Base-by-base conservation (phyloP, 805 yeast species). In the Teunomyces kruisii region DNA sequence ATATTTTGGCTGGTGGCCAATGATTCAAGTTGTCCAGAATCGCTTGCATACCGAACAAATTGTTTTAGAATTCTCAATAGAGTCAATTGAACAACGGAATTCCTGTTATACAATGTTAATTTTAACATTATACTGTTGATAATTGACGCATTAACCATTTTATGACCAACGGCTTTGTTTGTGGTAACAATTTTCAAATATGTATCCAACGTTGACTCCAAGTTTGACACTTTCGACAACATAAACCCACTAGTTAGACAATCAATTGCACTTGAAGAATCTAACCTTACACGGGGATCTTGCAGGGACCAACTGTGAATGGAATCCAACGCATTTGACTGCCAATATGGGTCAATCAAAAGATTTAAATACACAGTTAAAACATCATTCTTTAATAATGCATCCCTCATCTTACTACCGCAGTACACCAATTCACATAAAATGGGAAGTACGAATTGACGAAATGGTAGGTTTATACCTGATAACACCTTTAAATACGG, bases 311-410 rank as follows among this genome's bases (percentile, higher is more conserved):
- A 75, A 50, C 54, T 59, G 8, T 73, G 38, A 2, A 80, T 64
- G 0, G 83, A 73, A 24, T 79, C 82, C 48, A 78, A 64, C 2
- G 83, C 79, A 54, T 75, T 77, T 14, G 76, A 72, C 56, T 78
- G 81, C 83, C 84, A 80, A 51, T 79, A 78, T 0, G 80, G 74
- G 52, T 80, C 83, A 8, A 68, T 51, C 3, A 78, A 54, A 12
- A 80, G 61, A 12, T 62, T 58, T 30, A 69, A 61, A 46, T 79
- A 72, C 1, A 64, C 65, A 3, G 61, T 54, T 19, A 77, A 54
- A 4, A 75, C 70, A 17, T 68, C 68, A 43, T 69, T 52, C 35
- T 61, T 62, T 55, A 67, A 53, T 32, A 80, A 59, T 7, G 57
- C 58, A 6, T 52, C 52, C 44, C 78, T 59, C 13, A 77, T 75